A percentile compares a stretch with the other conserved stretches of the same genome.
Conservation (phyloP, 768 basidiomycete species). For the Leccinum olivaceopallidum region DNA sequence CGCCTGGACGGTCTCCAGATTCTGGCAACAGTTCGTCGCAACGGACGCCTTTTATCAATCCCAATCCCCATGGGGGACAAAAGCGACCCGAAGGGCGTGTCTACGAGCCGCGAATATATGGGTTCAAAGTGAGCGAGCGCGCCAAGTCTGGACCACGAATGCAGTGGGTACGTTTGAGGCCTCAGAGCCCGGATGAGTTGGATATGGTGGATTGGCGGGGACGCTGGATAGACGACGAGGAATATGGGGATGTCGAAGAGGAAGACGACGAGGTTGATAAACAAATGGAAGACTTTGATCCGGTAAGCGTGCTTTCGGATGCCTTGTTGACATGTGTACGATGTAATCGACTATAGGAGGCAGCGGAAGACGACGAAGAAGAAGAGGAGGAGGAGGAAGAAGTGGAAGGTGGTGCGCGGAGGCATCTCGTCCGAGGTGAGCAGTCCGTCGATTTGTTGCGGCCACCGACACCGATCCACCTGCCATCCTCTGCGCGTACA, state of each 20-base stretch:
- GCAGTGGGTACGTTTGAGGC: slow-evolving; percentile 92
- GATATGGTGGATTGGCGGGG: slow-evolving; percentile 91
- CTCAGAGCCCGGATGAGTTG: slow-evolving; percentile 75
- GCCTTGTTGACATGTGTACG: background rate
- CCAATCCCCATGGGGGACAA: slow-evolving; percentile 87
- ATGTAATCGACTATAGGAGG: slow-evolving; percentile 42
- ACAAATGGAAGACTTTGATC: slow-evolving; percentile 87
- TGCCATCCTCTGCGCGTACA: slow-evolving; percentile 45
- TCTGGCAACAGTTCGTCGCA: slow-evolving; percentile 50
- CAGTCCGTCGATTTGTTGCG: slow-evolving; percentile 38
- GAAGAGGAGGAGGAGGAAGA: slow-evolving; percentile 50
- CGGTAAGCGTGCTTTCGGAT: slow-evolving; percentile 45
- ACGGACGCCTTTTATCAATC: slow-evolving; percentile 72
- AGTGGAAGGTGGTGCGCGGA: slow-evolving; percentile 27
- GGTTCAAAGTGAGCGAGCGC: slow-evolving; percentile 95
- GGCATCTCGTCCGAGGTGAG: slow-evolving; percentile 36
- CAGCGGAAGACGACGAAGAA: slow-evolving; percentile 56
- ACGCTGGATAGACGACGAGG: slow-evolving; percentile 79
- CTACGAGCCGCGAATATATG: slow-evolving; percentile 92
- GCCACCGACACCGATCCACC: slow-evolving; percentile 42
- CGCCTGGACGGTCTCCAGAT: slow-evolving; percentile 56
- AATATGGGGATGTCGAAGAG: slow-evolving; percentile 67
- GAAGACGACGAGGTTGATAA: slow-evolving; percentile 57
- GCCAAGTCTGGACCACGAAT: slow-evolving; percentile 95
- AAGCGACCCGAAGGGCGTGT: slow-evolving; percentile 85